Evolutionary conservation across 2,329 filamentous ascomycete species (phyloP).

Genomic region (Podosphaera xanthii): DNA sequence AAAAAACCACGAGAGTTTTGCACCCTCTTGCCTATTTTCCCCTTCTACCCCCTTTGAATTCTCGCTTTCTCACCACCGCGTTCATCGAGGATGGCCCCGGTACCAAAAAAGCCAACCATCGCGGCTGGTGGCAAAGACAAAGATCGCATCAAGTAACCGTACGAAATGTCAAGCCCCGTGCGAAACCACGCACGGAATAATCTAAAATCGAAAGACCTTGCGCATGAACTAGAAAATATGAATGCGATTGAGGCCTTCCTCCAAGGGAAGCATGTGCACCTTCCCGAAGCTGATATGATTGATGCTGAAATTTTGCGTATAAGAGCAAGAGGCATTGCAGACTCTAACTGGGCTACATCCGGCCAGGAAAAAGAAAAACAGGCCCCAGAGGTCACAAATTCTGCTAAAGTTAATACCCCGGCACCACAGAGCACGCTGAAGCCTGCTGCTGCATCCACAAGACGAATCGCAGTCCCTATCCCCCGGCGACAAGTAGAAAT

Average conservation of each 20-base stretch:
- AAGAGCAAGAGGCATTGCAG: background rate
- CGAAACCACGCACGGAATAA: background rate
- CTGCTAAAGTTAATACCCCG: too few relatives aligned
- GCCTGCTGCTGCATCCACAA: background rate
- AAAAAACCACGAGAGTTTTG: background rate
- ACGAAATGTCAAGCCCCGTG: background rate
- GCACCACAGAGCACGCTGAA: background rate
- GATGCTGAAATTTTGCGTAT: background rate
- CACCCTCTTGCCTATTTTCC: background rate
- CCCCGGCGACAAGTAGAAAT: background rate
- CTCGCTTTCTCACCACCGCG: background rate
- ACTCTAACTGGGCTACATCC: background rate
- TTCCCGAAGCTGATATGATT: background rate
- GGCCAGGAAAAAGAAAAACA: background rate
- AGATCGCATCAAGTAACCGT: background rate
- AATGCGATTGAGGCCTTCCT: background rate
- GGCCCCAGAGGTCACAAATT: background rate
- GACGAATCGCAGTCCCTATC: background rate
- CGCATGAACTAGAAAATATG: background rate
- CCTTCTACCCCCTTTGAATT: background rate
- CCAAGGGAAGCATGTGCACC: background rate
- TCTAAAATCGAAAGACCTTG: background rate
- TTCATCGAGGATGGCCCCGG: background rate
- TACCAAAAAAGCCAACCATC: background rate
- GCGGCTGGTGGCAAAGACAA: background rate